Conservation (phyloP, 2,329 filamentous ascomycete genomes). For the Basipetospora sp. region DNA sequence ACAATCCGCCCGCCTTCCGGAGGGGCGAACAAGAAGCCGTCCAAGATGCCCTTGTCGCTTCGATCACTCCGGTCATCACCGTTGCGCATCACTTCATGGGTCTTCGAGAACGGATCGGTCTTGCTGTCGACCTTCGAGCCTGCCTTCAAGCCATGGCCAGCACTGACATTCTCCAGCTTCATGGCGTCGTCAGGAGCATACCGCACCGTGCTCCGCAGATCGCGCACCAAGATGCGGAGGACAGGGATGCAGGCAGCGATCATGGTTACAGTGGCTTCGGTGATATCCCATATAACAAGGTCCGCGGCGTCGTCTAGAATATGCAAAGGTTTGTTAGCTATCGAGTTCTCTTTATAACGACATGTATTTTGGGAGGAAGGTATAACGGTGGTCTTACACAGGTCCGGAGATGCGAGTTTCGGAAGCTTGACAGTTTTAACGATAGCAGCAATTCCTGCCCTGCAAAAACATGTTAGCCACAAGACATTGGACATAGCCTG, state of each 20-base stretch:
- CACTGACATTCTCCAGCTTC: neutral
- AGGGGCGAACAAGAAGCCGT: neutral
- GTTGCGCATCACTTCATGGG: neutral
- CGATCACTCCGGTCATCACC: neutral
- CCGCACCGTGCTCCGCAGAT: neutral
- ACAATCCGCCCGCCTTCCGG: neutral
- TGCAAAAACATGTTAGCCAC: neutral
- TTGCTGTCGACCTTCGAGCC: neutral
- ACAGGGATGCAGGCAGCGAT: slow-evolving; percentile 8
- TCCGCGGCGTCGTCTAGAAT: slow-evolving; percentile 9
- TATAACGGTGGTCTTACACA: too few species aligned
- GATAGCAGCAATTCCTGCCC: too few species aligned
- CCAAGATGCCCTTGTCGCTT: neutral
- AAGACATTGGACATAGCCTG: neutral
- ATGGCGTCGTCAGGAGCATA: neutral
- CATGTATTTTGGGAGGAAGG: too few species aligned
- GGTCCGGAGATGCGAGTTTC: too few species aligned
- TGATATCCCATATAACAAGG: slow-evolving; percentile 11
- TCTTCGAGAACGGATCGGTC: neutral
- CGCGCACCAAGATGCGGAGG: slow-evolving; percentile 1
- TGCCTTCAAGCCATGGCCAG: neutral
- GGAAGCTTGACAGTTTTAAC: too few species aligned
- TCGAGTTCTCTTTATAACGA: too few species aligned
- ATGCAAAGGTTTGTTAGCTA: slow-evolving; percentile 4
- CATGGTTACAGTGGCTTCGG: slow-evolving; percentile 11